Percentiles rank a stretch among this genome's conserved stretches.
Conservation (phyloP, 129 eudicot genomes). For the Pulicaria dysenterica region DNA sequence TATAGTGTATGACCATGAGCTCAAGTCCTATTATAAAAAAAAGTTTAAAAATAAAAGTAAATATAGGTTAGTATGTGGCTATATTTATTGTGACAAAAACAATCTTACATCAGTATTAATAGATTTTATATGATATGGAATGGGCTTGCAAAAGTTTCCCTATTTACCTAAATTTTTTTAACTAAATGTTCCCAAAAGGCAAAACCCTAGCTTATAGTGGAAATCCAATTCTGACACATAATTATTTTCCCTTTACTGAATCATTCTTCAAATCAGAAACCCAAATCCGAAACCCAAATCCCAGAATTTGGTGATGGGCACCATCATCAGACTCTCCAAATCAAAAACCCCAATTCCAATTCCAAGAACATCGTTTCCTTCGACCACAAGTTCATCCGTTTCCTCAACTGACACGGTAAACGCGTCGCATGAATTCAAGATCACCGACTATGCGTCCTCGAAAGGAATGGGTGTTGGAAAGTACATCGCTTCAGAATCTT, state of each 20-base stretch:
- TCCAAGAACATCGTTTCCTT: conserved; percentile 26
- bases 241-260: background rate
- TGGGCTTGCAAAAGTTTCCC: too few relatives aligned
- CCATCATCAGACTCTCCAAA: conserved; percentile 33
- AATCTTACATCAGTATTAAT: too few relatives aligned
- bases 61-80: too few relatives aligned
- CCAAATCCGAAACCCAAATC: too few relatives aligned
- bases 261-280: background rate
- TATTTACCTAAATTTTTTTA: too few relatives aligned
- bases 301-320: conserved; percentile 29
- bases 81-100: too few relatives aligned
- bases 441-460: conserved; percentile 46
- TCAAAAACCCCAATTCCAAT: conserved; percentile 33
- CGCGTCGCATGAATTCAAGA: conserved; percentile 53
- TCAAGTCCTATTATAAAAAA: too few relatives aligned
- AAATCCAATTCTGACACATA: background rate
- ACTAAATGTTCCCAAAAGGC: too few relatives aligned
- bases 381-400: conserved; percentile 35
- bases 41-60: too few relatives aligned
- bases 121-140: too few relatives aligned
- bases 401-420: conserved; percentile 47
- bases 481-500: conserved; percentile 51
- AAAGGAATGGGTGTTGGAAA: conserved; percentile 57
- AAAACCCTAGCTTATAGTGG: conserved; percentile 7
- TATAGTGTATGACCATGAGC: too few relatives aligned